These are phyloP conservation scores for Penicillium atrosanguineum DNA, from an alignment of 495 filamentous ascomycete species.

Conservation along the genomic window DNA sequence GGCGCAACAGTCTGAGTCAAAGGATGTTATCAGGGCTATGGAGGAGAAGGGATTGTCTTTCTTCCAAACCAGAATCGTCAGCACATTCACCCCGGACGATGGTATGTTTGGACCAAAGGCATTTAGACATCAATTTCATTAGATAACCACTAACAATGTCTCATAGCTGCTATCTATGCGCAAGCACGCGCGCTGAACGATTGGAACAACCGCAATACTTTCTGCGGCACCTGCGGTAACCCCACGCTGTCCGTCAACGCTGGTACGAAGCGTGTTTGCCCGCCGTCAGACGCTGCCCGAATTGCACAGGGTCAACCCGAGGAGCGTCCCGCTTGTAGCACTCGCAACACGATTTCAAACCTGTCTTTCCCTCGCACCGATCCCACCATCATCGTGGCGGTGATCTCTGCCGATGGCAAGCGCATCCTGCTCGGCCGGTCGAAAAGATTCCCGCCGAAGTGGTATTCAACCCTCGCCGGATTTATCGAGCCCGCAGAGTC, in stretches of 20 bases:
- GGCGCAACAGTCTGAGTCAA: slow-evolving; percentile 43
- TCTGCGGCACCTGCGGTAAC: slow-evolving; percentile 84
- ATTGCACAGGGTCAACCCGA: slow-evolving; percentile 30
- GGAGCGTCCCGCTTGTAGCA: slow-evolving; percentile 69
- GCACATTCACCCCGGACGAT: slow-evolving; percentile 56
- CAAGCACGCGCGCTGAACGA: slow-evolving; percentile 85
- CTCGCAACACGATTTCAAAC: slow-evolving; percentile 65
- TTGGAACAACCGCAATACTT: slow-evolving; percentile 93
- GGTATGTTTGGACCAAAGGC: slow-evolving; percentile 39
- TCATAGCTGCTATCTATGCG: slow-evolving; percentile 81
- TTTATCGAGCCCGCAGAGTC: slow-evolving; percentile 95
- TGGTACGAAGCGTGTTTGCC: slow-evolving; percentile 88
- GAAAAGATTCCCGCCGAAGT: slow-evolving; percentile 76
- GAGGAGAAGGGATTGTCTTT: slow-evolving; percentile 60
- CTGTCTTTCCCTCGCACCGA: slow-evolving; percentile 91
- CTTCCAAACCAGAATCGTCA: slow-evolving; percentile 55
- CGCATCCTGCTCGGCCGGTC: slow-evolving; percentile 81
- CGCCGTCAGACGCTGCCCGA: slow-evolving; percentile 64
- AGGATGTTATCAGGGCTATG: slow-evolving; percentile 52
- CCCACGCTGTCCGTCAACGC: slow-evolving; percentile 82
- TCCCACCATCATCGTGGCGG: slow-evolving; percentile 92
- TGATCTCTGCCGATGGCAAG: slow-evolving; percentile 70
- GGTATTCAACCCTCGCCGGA: slow-evolving; percentile 89
- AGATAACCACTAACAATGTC: neutral
- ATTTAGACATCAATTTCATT: neutral